Evolutionary conservation across 2,329 filamentous ascomycete species (phyloP).

Genomic region (Apiospora malaysiana): DNA sequence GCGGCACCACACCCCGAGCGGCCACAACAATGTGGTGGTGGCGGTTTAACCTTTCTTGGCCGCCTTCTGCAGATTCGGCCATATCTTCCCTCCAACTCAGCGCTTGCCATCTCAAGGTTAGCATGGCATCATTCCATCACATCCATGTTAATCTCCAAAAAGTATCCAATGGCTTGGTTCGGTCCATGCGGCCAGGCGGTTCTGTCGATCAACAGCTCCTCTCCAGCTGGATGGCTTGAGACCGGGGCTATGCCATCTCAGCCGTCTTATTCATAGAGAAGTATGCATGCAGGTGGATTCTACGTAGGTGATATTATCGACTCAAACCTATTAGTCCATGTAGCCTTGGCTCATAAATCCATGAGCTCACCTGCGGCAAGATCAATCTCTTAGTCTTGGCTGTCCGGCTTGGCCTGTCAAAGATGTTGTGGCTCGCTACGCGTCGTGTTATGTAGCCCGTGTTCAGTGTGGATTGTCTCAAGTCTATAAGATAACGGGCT

Average conservation of each 20-base stretch:
- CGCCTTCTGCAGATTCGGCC: background rate
- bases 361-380: background rate
- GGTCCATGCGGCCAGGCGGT: background rate
- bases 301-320: background rate
- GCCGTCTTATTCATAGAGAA: background rate
- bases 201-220: constrained; percentile 6
- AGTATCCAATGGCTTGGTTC: background rate
- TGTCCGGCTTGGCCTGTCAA: background rate
- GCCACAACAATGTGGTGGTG: background rate
- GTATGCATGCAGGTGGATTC: background rate
- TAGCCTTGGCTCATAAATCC: background rate
- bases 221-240: background rate
- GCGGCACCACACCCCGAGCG: no score
- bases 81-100: background rate
- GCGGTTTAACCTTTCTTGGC: background rate
- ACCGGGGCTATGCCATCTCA: background rate
- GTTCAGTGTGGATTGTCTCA: background rate
- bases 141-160: background rate
- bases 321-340: background rate
- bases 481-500: background rate
- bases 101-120: background rate
- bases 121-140: no score
- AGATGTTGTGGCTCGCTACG: background rate
- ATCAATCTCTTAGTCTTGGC: background rate
- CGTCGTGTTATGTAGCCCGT: background rate